Evolutionary conservation across 192 early-diverging fungal genomes (phyloP), one percentile per base, ranked within the genome.

Genomic region (Blastocladiella britannica): DNA sequence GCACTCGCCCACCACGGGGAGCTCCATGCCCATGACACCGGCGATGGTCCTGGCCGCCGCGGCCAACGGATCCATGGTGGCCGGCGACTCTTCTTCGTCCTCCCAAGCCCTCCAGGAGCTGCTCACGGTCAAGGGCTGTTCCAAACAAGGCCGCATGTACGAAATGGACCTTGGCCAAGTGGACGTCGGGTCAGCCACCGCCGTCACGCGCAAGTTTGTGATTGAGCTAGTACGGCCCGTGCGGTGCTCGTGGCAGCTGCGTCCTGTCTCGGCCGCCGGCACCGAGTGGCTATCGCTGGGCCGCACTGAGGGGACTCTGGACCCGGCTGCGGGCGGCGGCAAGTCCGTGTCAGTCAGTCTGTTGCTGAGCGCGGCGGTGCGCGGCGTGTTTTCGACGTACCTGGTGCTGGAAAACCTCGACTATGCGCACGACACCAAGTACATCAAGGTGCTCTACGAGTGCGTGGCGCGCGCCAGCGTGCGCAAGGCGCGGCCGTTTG

Each of bases 151-250:
- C 37, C 12, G n/a, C 2, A 68, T 85, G 22, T 88, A 74, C 62
- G 83, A 84, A 29, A 68, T 88, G 6, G 78, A 86, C 69, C 66
- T 86, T 26, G 86, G 86, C n/a, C 86, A 85, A 58, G 81, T 81
- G 55, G 86, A 88, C 62, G 63, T 81, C 53, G 77, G 77, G 1
- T 60, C 70, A 1, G 56, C 63, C 2, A 67, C 71, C 28, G n/a
- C n/a, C n/a, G 65, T 81, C 12, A 62, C 71, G 1, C 83, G 80
- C 58, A 85, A 85, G 54, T 56, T 88, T 24, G 64, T 70, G 0
- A 28, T 88, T 4, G 86, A 88, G 59, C 79, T 76, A 57, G 51
- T 65, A 1, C 60, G 66, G 3, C 63, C 58, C 47, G 75, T 79
- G 26, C 54, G 72, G 22, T 69, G 83, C 2, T 75, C 73, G 0